These are phyloP conservation scores for Henckelia pumila DNA, from an alignment of 257 asterid genomes.

Conservation along the genomic window DNA sequence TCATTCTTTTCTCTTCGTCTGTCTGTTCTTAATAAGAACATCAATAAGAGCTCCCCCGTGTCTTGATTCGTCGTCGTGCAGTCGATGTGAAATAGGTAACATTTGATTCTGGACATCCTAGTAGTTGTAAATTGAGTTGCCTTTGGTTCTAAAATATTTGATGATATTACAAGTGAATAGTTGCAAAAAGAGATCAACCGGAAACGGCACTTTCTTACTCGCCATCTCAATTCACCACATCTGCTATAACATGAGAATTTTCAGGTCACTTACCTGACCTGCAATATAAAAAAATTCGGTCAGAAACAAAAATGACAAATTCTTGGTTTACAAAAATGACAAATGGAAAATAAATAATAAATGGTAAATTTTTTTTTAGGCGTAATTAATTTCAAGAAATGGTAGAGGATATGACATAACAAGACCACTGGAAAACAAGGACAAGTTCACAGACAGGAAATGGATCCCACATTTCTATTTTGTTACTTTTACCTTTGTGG, in stretches of 20 bases:
- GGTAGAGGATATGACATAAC: conserved; percentile 39
- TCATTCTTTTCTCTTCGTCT: no score
- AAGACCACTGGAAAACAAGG: conserved; percentile 56
- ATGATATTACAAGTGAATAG: no score
- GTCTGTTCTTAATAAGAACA: no score
- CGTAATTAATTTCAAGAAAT: conserved; percentile 14
- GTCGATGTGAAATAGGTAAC: no score
- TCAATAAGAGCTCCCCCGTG: no score
- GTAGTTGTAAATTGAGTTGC: no score
- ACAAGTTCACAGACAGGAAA: conserved; percentile 29
- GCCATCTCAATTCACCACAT: conserved; percentile 22
- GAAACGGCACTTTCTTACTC: neutral
- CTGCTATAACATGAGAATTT: conserved; percentile 30
- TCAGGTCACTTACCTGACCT: conserved; percentile 28
- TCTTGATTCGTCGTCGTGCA: no score
- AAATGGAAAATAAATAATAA: neutral
- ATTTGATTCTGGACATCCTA: no score
- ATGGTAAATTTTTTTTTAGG: conserved; percentile 1
- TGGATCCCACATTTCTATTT: conserved; percentile 48
- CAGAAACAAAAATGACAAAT: conserved; percentile 19
- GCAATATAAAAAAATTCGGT: conserved; percentile 19
- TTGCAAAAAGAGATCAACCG: no score
- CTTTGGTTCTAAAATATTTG: no score
- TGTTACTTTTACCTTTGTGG: conserved; percentile 24
- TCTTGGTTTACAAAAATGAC: neutral